phyloP scores from a whole-genome alignment of 495 filamentous ascomycete genomes.

The Margaritispora aquatica region DNA sequence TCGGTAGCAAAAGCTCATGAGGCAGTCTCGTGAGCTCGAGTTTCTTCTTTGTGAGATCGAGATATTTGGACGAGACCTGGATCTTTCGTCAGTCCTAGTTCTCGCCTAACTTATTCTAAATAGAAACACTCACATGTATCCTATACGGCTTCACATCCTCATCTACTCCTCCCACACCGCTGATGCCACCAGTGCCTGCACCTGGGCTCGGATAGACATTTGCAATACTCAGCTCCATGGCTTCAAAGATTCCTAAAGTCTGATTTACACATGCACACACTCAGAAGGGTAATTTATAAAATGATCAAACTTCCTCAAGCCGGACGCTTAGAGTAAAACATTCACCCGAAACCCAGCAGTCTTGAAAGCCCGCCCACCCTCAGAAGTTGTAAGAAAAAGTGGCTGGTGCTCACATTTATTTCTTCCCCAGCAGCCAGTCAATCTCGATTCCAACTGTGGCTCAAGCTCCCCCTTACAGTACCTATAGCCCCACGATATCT shows the following conservation, averaged over 20 bases:
- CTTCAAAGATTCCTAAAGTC: neutral
- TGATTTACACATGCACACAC: too few species aligned
- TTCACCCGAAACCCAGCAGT: too few species aligned
- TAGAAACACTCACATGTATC: constrained; percentile 37
- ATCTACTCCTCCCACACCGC: neutral
- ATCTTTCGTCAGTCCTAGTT: neutral
- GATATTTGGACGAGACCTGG: constrained; percentile 43
- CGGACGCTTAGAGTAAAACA: too few species aligned
- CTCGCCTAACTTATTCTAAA: neutral
- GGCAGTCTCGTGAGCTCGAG: constrained; percentile 49
- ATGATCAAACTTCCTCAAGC: neutral
- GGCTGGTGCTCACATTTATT: neutral
- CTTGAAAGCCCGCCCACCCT: too few species aligned
- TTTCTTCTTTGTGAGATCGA: constrained; percentile 47
- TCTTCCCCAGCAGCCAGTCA: too few species aligned
- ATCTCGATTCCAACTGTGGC: neutral
- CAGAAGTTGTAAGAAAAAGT: too few species aligned
- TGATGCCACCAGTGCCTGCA: neutral
- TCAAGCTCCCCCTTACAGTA: neutral
- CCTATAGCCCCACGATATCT: neutral
- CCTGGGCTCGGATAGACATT: neutral
- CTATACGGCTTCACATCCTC: constrained; percentile 42
- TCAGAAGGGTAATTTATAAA: neutral
- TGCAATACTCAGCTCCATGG: neutral
- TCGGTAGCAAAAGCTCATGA: constrained; percentile 35